Evolutionary conservation across 2,329 filamentous ascomycete genomes (phyloP), one percentile per base, ranked within the genome.

Genomic region (Aureobasidium mangrovei): DNA sequence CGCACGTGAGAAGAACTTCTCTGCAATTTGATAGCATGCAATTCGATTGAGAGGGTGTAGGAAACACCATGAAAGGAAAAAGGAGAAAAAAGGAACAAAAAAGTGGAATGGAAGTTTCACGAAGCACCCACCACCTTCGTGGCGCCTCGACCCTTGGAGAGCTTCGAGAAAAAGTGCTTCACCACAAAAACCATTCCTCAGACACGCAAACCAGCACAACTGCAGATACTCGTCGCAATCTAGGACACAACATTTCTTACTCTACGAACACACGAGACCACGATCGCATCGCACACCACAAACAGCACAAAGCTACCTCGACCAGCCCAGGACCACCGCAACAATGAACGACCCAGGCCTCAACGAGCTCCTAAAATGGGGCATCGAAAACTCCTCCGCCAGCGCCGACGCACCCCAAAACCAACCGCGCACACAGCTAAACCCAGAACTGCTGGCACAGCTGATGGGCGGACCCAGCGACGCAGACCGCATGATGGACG

Each of bases 381-480:
- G 83, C 63, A 77, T 86, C 63, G 73, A 84, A 64, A 85, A 86
- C 68, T 81, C 80, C 41, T 70, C 72, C 36, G 67, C 71, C 54
- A 67, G 73, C 31, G 32, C 41, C 7, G 32, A 4, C 27, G 40
- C 49, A 7, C 4, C 24, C 1, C 66, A 62, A 59, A 64, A 61
- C 61, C 43, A 47, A 47, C 53, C 53, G 36, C 53, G 53, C 42
- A 54, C 53, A 33, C 53, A 54, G 38, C 76, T 93, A 60, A 83
- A 83, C 64, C 78, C 86, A 12, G 83, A 89, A 55, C 77, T 85
- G 56, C 77, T 96, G 57, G 80, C 81, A 41, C 77, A 85, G 10
- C 77, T 96, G 54, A 79, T 94, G 65, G 90, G 90, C 70, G 89
- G 86, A 0, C 88, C 88, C 40, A 89, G 85, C 2, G 91, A 98